Percentiles rank a stretch among this genome's conserved stretches.
Conservation (phyloP, 2,329 filamentous ascomycete species). For the Xylariaceae sp. region DNA sequence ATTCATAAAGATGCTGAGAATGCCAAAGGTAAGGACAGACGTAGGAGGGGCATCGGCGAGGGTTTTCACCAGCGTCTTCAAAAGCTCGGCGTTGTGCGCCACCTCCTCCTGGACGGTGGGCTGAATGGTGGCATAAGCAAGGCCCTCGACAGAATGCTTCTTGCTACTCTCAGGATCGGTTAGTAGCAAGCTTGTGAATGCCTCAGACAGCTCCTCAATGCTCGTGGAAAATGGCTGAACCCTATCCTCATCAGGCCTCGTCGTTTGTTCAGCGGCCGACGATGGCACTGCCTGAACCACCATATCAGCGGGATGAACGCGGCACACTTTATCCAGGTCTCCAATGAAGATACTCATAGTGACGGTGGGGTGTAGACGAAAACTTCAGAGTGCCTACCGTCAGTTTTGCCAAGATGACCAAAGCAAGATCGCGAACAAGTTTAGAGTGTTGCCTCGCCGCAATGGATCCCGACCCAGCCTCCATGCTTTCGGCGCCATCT, state of each 20-base stretch:
- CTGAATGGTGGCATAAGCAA: slow-evolving; percentile 87
- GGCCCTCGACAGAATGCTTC: slow-evolving; percentile 76
- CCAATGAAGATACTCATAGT: slow-evolving; percentile 25
- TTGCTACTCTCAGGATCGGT: slow-evolving; percentile 51
- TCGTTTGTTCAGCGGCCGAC: slow-evolving; percentile 34
- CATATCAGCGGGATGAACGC: slow-evolving; percentile 26
- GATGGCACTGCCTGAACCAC: slow-evolving; percentile 51
- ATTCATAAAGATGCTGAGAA: slow-evolving; percentile 78
- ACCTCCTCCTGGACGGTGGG: slow-evolving; percentile 79
- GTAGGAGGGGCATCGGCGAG: slow-evolving; percentile 54
- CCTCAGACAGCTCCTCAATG: slow-evolving; percentile 59
- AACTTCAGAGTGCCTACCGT: slow-evolving; percentile 44
- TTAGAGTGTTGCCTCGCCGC: slow-evolving; percentile 56
- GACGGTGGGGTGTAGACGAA: slow-evolving; percentile 27
- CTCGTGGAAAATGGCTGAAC: slow-evolving; percentile 52
- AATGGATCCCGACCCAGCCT: slow-evolving; percentile 54
- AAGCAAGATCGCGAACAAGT: slow-evolving; percentile 59
- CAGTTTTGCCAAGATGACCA: slow-evolving; percentile 70
- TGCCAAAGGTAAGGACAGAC: slow-evolving; percentile 74
- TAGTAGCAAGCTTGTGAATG: slow-evolving; percentile 62
- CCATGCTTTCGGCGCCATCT: slow-evolving; percentile 54
- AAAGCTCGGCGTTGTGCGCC: slow-evolving; percentile 59
- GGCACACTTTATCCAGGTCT: slow-evolving; percentile 19
- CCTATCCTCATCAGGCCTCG: slow-evolving; percentile 36
- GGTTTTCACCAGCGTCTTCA: slow-evolving; percentile 63